Evolutionary conservation across 2,329 filamentous ascomycete genomes (phyloP).

Genomic region (Aspergillus fructus): DNA sequence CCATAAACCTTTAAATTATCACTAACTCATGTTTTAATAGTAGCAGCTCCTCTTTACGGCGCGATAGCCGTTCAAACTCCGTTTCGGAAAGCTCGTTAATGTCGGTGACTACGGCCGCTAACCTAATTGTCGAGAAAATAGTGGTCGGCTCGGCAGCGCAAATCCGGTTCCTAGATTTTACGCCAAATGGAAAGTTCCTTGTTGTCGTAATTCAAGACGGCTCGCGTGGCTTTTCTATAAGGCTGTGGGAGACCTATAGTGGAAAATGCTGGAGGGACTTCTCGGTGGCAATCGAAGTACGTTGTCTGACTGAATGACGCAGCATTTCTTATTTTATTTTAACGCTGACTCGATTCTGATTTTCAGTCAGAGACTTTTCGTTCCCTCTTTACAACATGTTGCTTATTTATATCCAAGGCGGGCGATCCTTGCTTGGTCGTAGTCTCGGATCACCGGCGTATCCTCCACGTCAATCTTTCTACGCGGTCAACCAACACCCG

Average conservation of each 20-base stretch:
- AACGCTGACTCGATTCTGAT: background rate
- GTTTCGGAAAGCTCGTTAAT: constrained; percentile 5
- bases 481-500: background rate
- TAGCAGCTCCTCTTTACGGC: background rate
- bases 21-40: background rate
- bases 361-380: background rate
- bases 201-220: constrained; percentile 11
- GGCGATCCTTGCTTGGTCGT: constrained; percentile 1
- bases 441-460: constrained; percentile 1
- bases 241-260: constrained; percentile 13
- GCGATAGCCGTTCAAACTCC: constrained; percentile 14
- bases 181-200: constrained; percentile 11
- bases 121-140: constrained; percentile 4
- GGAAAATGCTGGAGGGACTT: constrained; percentile 7
- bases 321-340: background rate
- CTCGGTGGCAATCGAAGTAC: constrained; percentile 1
- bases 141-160: constrained; percentile 4
- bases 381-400: constrained; percentile 3
- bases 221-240: constrained; percentile 4
- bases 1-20: background rate
- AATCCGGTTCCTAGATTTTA: constrained; percentile 14
- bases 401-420: background rate
- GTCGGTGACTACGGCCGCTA: constrained; percentile 5
- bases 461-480: constrained; percentile 1
- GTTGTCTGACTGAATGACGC: background rate